phyloP scores from a whole-genome alignment of 139 green algal species.

The Closterium sp. region DNA sequence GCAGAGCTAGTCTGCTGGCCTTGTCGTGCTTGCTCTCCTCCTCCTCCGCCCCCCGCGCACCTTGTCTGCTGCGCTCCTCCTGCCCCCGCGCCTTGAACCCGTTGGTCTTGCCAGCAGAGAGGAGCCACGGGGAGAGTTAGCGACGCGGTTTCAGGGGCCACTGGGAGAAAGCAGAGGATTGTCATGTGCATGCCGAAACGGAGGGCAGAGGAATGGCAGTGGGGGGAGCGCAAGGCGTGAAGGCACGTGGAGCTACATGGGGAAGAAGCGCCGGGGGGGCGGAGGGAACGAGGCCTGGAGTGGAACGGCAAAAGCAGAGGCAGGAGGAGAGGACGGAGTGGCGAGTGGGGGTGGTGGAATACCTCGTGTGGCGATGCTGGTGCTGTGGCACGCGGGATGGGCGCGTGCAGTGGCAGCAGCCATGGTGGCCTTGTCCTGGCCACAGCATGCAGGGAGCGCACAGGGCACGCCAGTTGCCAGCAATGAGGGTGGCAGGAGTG shows the following conservation, averaged over 20 bases:
- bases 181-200: too few relatives aligned
- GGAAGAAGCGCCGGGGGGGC: too few relatives aligned
- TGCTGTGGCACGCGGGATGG: background rate
- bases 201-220: too few relatives aligned
- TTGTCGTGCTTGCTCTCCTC: background rate
- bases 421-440: background rate
- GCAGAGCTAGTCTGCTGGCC: background rate
- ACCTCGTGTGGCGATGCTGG: background rate
- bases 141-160: too few relatives aligned
- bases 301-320: too few relatives aligned
- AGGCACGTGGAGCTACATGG: too few relatives aligned
- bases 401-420: background rate
- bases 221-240: too few relatives aligned
- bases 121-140: too few relatives aligned
- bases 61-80: background rate
- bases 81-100: background rate
- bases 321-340: too few relatives aligned
- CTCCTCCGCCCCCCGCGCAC: background rate
- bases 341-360: background rate
- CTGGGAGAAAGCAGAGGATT: too few relatives aligned
- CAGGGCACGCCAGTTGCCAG: background rate
- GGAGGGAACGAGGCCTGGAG: too few relatives aligned
- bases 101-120: background rate
- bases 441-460: background rate
- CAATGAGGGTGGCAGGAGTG: too few relatives aligned